phyloP scores from a whole-genome alignment of 768 basidiomycete genomes.

The Chalciporus chontae region DNA sequence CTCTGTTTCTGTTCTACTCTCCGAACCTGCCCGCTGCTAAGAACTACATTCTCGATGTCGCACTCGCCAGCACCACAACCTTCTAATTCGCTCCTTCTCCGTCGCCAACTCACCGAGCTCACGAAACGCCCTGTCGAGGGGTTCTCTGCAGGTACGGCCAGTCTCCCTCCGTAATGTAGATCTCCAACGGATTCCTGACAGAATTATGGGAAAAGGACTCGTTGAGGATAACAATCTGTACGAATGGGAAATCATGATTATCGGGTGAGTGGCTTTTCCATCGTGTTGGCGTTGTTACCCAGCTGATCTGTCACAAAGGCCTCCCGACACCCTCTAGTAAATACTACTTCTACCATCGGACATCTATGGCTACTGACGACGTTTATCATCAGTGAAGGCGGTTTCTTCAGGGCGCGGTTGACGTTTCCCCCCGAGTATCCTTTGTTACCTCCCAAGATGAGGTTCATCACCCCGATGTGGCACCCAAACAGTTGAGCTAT shows the following conservation, averaged over 20 bases:
- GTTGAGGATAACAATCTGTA: constrained; percentile 93
- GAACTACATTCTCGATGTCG: constrained; percentile 13
- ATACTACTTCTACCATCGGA: constrained; percentile 17
- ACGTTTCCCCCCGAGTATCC: constrained; percentile 91
- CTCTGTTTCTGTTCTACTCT: not conserved
- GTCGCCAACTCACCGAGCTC: constrained; percentile 79
- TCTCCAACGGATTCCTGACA: constrained; percentile 34
- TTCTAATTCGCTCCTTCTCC: constrained; percentile 55
- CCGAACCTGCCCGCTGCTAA: not conserved
- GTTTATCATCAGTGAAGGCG: constrained; percentile 72
- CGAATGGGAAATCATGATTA: constrained; percentile 96
- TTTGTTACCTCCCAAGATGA: constrained; percentile 90
- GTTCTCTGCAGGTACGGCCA: constrained; percentile 81
- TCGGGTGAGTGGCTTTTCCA: constrained; percentile 58
- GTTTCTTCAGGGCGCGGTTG: constrained; percentile 88
- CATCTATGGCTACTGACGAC: constrained; percentile 2
- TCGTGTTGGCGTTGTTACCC: constrained; percentile 8
- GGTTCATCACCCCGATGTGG: constrained; percentile 93
- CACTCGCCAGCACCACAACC: constrained; percentile 30
- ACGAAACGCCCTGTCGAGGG: constrained; percentile 93
- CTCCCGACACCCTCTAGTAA: constrained; percentile 91
- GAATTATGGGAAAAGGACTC: constrained; percentile 55
- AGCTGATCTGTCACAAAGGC: constrained; percentile 45
- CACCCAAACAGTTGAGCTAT: constrained; percentile 87
- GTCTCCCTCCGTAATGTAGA: constrained; percentile 23